Percentiles rank a stretch among this genome's conserved stretches.
These are phyloP conservation scores for Vaccinium corymbosum DNA, from an alignment of 148 eudicot genomes.

Conservation along the genomic window DNA sequence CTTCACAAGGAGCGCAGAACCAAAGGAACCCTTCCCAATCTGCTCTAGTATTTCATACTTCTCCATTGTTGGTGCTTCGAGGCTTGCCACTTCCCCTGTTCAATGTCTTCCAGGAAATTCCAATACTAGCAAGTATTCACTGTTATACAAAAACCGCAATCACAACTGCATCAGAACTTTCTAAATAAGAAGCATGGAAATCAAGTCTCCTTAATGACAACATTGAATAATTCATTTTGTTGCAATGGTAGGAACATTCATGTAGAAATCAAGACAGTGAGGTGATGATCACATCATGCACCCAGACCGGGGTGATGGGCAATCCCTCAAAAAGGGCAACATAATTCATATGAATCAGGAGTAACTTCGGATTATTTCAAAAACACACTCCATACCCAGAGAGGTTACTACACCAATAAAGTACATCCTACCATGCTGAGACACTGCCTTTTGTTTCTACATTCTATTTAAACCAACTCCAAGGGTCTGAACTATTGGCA, in stretches of 20 bases:
- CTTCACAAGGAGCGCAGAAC: constrained; percentile 87
- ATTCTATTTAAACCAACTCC: neutral
- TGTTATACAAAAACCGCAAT: neutral
- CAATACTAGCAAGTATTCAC: constrained; percentile 20
- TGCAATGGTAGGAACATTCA: neutral
- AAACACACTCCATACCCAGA: neutral
- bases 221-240: neutral
- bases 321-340: constrained; percentile 5
- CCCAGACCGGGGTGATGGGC: neutral
- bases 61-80: constrained; percentile 48
- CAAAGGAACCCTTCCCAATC: constrained; percentile 94
- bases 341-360: neutral
- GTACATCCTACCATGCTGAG: neutral
- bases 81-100: constrained; percentile 4
- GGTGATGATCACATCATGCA: neutral
- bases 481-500: neutral
- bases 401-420: neutral
- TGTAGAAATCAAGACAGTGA: neutral
- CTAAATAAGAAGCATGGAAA: neutral
- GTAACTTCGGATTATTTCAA: neutral
- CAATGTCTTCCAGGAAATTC: constrained; percentile 13
- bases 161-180: neutral
- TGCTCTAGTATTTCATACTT: constrained; percentile 90
- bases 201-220: neutral
- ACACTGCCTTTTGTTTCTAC: neutral